Conservation (phyloP, 2,329 filamentous ascomycete genomes). For the Sarocladium strictum region DNA sequence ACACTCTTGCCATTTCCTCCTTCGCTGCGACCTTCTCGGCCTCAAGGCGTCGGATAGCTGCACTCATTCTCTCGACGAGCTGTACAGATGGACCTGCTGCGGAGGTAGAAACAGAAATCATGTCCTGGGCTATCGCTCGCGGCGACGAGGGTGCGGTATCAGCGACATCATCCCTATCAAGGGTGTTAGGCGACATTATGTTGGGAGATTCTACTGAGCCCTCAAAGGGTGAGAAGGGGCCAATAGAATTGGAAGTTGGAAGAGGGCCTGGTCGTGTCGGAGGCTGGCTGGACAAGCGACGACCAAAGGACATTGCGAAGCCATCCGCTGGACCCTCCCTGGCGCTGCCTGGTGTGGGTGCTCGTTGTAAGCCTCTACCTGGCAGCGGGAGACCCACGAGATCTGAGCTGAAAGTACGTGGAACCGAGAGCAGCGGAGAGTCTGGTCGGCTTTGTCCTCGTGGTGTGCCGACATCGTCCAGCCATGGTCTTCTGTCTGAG, state of each 20-base stretch:
- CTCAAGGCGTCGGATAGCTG: conserved; percentile 83
- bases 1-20: conserved; percentile 77
- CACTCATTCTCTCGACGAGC: conserved; percentile 92
- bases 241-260: conserved; percentile 29
- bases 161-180: conserved; percentile 46
- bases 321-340: conserved; percentile 32
- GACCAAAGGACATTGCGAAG: conserved; percentile 26
- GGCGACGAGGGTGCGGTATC: conserved; percentile 46
- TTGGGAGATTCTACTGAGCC: conserved; percentile 26
- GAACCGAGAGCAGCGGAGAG: conserved; percentile 45
- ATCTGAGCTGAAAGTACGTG: conserved; percentile 50
- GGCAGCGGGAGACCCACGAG: conserved; percentile 40
- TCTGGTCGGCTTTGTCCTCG: conserved; percentile 45
- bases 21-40: conserved; percentile 83
- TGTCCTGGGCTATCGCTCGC: conserved; percentile 69
- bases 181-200: conserved; percentile 33
- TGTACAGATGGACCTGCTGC: conserved; percentile 90
- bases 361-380: conserved; percentile 24
- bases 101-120: conserved; percentile 83
- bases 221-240: conserved; percentile 45
- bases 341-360: conserved; percentile 39
- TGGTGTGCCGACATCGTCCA: conserved; percentile 41
- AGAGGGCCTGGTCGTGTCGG: conserved; percentile 34
- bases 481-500: conserved; percentile 41
- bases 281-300: conserved; percentile 47